Evolutionary conservation across 139 green algal genomes (phyloP), one percentile per base, ranked within the genome.

Genomic region (Auxenochlorella protothecoides): DNA sequence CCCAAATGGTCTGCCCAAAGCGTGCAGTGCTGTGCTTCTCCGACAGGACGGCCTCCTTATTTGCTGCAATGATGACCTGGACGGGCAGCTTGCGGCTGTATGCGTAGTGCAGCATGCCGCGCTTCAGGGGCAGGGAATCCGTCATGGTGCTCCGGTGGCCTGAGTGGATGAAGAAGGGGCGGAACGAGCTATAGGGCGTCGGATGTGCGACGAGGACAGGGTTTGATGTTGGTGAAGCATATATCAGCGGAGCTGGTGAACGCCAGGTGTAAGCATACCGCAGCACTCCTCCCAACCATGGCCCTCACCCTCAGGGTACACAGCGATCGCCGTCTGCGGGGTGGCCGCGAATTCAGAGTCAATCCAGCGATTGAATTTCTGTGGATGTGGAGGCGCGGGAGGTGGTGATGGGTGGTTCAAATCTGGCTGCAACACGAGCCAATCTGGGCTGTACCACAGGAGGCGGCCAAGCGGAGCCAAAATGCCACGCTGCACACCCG

Each of bases 21-120:
- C 72, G 72, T 11, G 53, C 70, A 11, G 55, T 72, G 55, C 59
- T 55, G 3, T 69, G 56, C n/a, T 57, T 66, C 65, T 83, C 78
- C 11, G 68, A 77, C 63, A 83, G 59, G n/a, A 79, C 72, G 76
- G 74, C 66, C 79, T 95, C 89, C 78, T 96, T 96, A 68, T 87
- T 78, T 0, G 72, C 73, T 6, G 69, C 73, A 13, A 78, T 66
- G 3, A 69, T 44, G 5, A 92, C 80, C 83, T 96, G 91, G 59
- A 95, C 81, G 3, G 87, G 84, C 65, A 93, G 69, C 68, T 86
- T 86, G n/a, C 90, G 72, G 66, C 80, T 81, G 82, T 87, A 89
- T 0, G 85, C 86, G 77, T 92, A 97, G 63, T 88, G 78, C 63
- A 97, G 83, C 89, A 97, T 96, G 63, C 92, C 92, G 13, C 90